Conservation (phyloP, 1,284 basidiomycete species). For the Ceratobasidium sp. region DNA sequence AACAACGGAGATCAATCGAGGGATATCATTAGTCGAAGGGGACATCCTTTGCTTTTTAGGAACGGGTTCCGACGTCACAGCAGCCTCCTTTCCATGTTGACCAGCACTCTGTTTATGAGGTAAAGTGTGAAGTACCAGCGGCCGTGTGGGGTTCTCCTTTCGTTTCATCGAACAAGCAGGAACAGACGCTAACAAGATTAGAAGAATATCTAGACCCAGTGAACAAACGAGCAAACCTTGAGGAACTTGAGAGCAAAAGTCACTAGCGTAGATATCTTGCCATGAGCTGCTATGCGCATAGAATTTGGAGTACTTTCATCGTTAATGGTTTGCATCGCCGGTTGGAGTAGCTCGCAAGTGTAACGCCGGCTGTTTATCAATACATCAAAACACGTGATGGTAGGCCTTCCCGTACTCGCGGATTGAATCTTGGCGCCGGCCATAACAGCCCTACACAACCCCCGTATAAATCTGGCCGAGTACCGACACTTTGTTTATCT, state of each 20-base stretch:
- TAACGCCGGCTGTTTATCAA: too few relatives aligned
- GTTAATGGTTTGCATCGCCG: not conserved
- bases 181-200: slow-evolving; percentile 13
- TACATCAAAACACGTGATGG: not conserved
- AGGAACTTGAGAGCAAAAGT: slow-evolving; percentile 73
- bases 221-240: slow-evolving; percentile 62
- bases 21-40: slow-evolving; percentile 66
- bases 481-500: too few relatives aligned
- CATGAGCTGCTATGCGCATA: slow-evolving; percentile 74
- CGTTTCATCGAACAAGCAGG: slow-evolving; percentile 10
- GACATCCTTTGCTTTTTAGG: slow-evolving; percentile 51
- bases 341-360: not conserved
- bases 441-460: too few relatives aligned
- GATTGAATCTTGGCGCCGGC: too few relatives aligned
- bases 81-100: slow-evolving; percentile 44
- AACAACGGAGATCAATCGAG: slow-evolving; percentile 79
- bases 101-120: slow-evolving; percentile 58
- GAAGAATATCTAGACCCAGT: not conserved
- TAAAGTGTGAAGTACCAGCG: slow-evolving; percentile 77
- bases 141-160: slow-evolving; percentile 70
- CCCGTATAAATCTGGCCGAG: too few relatives aligned
- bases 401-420: too few relatives aligned
- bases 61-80: slow-evolving; percentile 43
- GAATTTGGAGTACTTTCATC: slow-evolving; percentile 53
- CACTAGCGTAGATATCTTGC: slow-evolving; percentile 76